Conservation (phyloP, 2,329 filamentous ascomycete genomes). For the Xylariales sp. region DNA sequence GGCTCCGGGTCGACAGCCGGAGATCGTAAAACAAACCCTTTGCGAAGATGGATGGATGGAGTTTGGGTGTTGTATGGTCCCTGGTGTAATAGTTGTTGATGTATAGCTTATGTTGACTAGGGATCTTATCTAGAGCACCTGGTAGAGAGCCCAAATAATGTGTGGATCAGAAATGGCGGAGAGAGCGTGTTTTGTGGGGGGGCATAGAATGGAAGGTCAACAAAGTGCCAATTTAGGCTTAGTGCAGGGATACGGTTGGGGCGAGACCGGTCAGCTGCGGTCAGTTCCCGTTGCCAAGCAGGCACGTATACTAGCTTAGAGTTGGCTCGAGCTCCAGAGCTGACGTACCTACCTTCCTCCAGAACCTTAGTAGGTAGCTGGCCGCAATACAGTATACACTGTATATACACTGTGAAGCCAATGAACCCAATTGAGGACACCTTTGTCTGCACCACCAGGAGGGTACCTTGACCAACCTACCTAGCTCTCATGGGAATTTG, state of each 20-base stretch:
- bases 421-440: constrained; percentile 38
- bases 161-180: constrained; percentile 25
- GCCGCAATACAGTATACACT: not conserved
- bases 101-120: constrained; percentile 19
- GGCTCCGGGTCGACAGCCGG: not conserved
- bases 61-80: not conserved
- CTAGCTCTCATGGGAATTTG: constrained; percentile 7
- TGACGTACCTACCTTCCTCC: constrained; percentile 11
- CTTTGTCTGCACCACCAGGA: constrained; percentile 28
- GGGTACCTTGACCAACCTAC: not conserved
- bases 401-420: constrained; percentile 3
- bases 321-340: constrained; percentile 31
- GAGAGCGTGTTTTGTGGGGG: constrained; percentile 38
- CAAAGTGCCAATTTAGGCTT: constrained; percentile 37
- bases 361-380: not conserved
- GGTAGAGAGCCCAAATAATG: not conserved
- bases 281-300: not conserved
- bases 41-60: not conserved
- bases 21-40: not conserved
- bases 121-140: not conserved
- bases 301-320: constrained; percentile 9
- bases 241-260: constrained; percentile 4
- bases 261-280: too few species aligned
- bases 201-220: constrained; percentile 34
- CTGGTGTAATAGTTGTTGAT: constrained; percentile 21